A percentile compares a stretch with the other conserved stretches of the same genome.
These are phyloP conservation scores for Colletotrichum camelliae DNA, from an alignment of 2,329 filamentous ascomycete genomes.

Conservation along the genomic window DNA sequence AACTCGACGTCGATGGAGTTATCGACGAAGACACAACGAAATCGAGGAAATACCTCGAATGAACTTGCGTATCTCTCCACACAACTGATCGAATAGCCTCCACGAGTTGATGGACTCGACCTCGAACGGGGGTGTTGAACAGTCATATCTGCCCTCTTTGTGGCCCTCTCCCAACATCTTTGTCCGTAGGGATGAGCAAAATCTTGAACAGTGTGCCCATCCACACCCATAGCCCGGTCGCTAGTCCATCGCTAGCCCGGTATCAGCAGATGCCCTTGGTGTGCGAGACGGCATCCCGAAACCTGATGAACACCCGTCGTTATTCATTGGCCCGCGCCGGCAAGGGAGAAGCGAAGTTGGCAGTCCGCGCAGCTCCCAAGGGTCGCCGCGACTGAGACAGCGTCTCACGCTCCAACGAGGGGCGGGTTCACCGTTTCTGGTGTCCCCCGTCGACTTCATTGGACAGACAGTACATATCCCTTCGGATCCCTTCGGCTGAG, in stretches of 20 bases:
- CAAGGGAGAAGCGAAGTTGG: slow-evolving; percentile 10
- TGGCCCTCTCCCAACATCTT: not conserved
- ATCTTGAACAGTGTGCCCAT: not conserved
- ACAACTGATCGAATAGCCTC: not conserved
- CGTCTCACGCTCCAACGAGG: slow-evolving; percentile 6
- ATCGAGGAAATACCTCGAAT: not conserved
- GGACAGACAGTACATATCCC: not conserved
- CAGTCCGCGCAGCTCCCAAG: not conserved
- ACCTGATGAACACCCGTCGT: not conserved
- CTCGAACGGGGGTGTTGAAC: not conserved
- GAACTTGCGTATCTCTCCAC: not conserved
- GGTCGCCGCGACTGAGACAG: slow-evolving; percentile 5
- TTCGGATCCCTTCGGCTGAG: slow-evolving; percentile 6
- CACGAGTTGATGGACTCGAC: not conserved
- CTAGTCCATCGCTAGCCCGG: slow-evolving; percentile 14
- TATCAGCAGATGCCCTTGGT: slow-evolving; percentile 9
- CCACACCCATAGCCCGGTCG: not conserved
- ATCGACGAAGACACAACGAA: not conserved
- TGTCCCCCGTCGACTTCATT: not conserved
- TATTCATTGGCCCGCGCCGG: slow-evolving; percentile 7
- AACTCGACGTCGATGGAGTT: not conserved
- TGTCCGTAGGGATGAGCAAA: slow-evolving; percentile 1
- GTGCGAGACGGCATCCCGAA: slow-evolving; percentile 2
- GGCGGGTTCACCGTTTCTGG: slow-evolving; percentile 1
- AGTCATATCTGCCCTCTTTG: not conserved